These are phyloP conservation scores for Yarrowia galli DNA, from an alignment of 1,139 yeast genomes.

Conservation along the genomic window DNA sequence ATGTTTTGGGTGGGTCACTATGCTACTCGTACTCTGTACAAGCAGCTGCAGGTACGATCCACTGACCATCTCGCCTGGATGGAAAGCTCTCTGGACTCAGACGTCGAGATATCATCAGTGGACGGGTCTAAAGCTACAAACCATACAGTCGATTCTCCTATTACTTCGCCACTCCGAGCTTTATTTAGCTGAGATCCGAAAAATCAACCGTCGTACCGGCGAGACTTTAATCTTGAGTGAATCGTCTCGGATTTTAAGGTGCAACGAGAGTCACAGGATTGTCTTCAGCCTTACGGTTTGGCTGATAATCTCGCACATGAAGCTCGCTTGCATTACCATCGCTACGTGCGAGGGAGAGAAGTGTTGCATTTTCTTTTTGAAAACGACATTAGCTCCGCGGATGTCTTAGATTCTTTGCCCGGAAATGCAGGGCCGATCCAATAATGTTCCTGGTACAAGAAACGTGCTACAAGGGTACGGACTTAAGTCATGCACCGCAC, in stretches of 20 bases:
- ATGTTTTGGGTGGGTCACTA: not conserved
- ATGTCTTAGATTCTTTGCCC: constrained; percentile 12
- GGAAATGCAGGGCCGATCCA: constrained; percentile 34
- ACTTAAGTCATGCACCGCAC: not conserved
- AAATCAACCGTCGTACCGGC: not conserved
- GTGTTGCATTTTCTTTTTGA: not conserved
- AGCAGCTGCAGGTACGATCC: no score
- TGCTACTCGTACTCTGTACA: no score
- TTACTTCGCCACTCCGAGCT: not conserved
- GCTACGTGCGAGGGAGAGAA: not conserved
- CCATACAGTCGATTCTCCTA: not conserved
- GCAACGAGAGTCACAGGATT: constrained; percentile 12
- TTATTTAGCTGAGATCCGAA: constrained; percentile 1
- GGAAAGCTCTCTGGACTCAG: not conserved
- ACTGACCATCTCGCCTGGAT: no score
- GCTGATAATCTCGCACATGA: constrained; percentile 1
- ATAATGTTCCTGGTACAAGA: not conserved
- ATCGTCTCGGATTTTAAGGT: constrained; percentile 21
- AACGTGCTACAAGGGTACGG: constrained; percentile 15
- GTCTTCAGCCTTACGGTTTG: constrained; percentile 22
- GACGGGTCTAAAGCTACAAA: not conserved
- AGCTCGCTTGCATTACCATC: not conserved
- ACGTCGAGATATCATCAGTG: no score
- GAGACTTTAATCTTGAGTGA: not conserved
- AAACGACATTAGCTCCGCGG: not conserved